Evolutionary conservation across 352 stramenopile species (phyloP), one percentile per base, ranked within the genome.

Genomic region (Globisporangium carolinianum): DNA sequence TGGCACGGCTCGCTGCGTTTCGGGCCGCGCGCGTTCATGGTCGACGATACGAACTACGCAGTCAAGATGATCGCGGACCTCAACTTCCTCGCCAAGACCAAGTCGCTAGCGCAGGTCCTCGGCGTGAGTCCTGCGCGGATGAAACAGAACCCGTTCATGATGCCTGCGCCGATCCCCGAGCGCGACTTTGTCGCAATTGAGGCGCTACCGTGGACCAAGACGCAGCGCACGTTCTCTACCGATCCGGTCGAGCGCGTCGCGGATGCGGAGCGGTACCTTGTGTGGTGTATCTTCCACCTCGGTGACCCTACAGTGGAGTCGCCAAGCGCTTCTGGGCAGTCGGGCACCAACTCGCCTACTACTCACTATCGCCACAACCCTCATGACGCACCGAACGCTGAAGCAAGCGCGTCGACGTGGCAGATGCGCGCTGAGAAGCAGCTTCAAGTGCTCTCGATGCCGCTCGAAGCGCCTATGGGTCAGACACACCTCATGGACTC

Each of bases 101-200:
- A 66, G 37, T 61, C 64, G 5, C 65, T 94, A 4, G 68, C 73
- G 4, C 50, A 69, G 2, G 69, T 85, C 6, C 66, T 94, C 5
- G 79, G 79, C 15, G 70, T 94, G 18, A 73, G 82, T 15, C 62
- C 78, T 8, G 43, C 65, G 1, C 67, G 59, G 2, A 86, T 94
- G 79, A 75, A 75, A 53, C 77, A 89, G 47, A 94, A 94, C 50
- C 84, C 84, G 36, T 91, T 94, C 63, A 94, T 94, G 82, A 87
- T 89, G 74, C 80, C 84, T 18, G 57, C 68, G 18, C 69, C 80
- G n/a, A 86, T 87, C 58, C 55, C 75, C 6, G 74, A 85, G 46
- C 76, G 78, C 12, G 75, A 86, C 45, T 86, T 91, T 32, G 41
- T 57, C 37, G 57, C 60, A 14, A 18, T 81, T 15, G 56, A 68